Conservation (phyloP, 768 basidiomycete species). For the Hericium erinaceus region DNA sequence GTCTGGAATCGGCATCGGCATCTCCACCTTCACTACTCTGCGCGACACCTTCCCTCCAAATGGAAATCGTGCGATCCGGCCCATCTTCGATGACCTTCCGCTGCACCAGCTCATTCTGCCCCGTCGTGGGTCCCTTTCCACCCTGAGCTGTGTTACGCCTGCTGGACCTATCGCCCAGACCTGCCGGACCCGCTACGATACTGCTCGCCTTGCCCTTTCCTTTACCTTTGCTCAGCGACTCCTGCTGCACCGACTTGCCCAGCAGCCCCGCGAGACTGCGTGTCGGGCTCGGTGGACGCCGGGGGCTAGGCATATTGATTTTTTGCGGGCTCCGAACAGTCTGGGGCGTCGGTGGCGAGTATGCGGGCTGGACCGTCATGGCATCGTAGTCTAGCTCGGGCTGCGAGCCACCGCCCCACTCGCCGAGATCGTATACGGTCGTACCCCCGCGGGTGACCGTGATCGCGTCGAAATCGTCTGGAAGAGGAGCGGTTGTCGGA, state of each 20-base stretch:
- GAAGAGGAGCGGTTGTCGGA: constrained; percentile 29
- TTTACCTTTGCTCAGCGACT: background rate
- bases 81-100: constrained; percentile 24
- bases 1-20: background rate
- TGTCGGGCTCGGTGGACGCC: constrained; percentile 8
- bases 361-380: constrained; percentile 5
- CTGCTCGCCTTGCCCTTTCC: constrained; percentile 10
- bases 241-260: background rate
- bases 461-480: constrained; percentile 33
- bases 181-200: constrained; percentile 1
- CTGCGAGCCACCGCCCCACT: constrained; percentile 4
- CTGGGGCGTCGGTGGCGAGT: background rate
- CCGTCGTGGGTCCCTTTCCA: constrained; percentile 12
- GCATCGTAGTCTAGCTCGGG: constrained; percentile 13
- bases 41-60: constrained; percentile 27
- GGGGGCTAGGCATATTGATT: background rate
- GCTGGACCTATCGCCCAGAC: background rate
- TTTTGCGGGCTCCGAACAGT: background rate
- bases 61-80: constrained; percentile 25
- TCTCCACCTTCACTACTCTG: constrained; percentile 15
- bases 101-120: constrained; percentile 22
- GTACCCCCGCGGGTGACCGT: constrained; percentile 15
- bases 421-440: constrained; percentile 6
- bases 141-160: background rate
- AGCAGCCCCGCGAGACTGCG: constrained; percentile 5